Conservation (phyloP, 345 rosid species). For the Heritiera littoralis region DNA sequence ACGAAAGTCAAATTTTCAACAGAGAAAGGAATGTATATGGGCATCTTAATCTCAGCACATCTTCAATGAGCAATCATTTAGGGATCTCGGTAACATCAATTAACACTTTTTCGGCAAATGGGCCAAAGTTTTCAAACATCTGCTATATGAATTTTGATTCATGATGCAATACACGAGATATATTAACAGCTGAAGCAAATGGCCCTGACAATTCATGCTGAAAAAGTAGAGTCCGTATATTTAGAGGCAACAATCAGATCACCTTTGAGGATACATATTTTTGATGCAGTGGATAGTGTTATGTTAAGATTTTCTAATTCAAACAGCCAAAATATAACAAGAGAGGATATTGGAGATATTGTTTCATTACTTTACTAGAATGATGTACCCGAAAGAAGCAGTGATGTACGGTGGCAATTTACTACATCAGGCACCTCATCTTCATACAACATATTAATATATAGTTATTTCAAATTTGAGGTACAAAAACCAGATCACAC, state of each 20-base stretch:
- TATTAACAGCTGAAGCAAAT: neutral
- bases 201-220: neutral
- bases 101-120: neutral
- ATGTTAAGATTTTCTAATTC: neutral
- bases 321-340: neutral
- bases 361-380: neutral
- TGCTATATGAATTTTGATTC: neutral
- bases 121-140: neutral
- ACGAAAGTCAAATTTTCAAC: neutral
- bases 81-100: neutral
- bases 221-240: neutral
- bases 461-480: conserved; percentile 8
- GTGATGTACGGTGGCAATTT: neutral
- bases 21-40: neutral
- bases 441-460: neutral
- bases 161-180: neutral
- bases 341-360: neutral
- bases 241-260: neutral
- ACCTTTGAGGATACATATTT: neutral
- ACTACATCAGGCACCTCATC: neutral
- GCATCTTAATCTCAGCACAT: conserved; percentile 7
- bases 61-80: neutral
- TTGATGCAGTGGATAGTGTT: neutral
- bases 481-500: neutral
- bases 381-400: neutral